Base-by-base conservation (phyloP, 2,329 filamentous ascomycete genomes). In the Paracamarosporium sp. region DNA sequence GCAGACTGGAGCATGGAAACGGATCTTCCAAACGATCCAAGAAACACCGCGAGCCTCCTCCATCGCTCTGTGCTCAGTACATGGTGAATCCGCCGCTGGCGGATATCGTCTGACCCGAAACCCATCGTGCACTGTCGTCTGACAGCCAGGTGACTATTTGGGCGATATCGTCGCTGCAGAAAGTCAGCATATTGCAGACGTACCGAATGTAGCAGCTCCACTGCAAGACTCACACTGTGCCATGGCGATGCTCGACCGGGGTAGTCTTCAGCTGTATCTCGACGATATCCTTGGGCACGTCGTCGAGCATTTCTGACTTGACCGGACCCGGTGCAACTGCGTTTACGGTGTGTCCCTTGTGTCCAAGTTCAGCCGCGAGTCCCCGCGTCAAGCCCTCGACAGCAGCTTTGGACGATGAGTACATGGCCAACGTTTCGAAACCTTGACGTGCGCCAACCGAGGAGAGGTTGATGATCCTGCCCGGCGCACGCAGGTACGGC, bases 301-400 rank as follows among this genome's bases (percentile, higher is more conserved):
- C 78, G 15, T 82, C 81, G 24, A 88, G 67, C 80, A 89, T 82
- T 7, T 86, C 85, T 28, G 80, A 87, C 71, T 83, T 73, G 5
- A 87, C 83, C 0, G 86, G 85, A 0, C 87, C 87, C 0, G 86
- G 85, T 20, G 82, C 82, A 2, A 89, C 82, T 0, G 81, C 79
- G 62, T 89, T 90, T 25, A 87, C 86, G 0, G 86, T 88, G 56
- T 84, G 84, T 0, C 86, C 85, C 56, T 80, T 73, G 3, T 59
- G 67, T 0, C 86, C 86, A 8, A 89, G 74, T 71, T 89, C 86
- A 0, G 79, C 78, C 0, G 87, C 86, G 81, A 85, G 85, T 43
- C 78, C 81, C 6, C 86, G 77, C 9, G 87, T 89, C 53, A 88
- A 70, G 0, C 81, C 84, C 69, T 89, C 86, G 15, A 89, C 69